A percentile compares a stretch with the other conserved stretches of the same genome.
These are phyloP conservation scores for Phytophthora brassicae DNA, from an alignment of 352 stramenopile genomes.

Conservation along the genomic window DNA sequence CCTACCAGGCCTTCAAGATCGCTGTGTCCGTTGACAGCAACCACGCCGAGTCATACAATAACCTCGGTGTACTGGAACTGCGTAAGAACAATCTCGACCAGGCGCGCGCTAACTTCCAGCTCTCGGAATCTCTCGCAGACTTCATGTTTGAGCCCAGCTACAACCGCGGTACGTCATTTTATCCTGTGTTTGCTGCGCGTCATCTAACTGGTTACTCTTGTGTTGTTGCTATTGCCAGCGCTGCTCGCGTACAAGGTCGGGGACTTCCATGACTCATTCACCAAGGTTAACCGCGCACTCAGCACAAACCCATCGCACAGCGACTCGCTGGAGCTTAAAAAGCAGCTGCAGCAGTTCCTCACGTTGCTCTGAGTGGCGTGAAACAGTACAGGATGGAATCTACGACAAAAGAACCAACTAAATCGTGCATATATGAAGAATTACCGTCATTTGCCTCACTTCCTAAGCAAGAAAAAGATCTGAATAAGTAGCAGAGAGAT, in stretches of 20 bases:
- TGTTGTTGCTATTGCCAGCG: conserved; percentile 44
- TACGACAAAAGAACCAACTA: conserved; percentile 32
- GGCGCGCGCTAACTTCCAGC: conserved; percentile 81
- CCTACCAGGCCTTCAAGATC: conserved; percentile 95
- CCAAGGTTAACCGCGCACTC: conserved; percentile 84
- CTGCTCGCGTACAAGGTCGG: conserved; percentile 90
- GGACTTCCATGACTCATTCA: conserved; percentile 90
- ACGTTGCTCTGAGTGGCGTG: conserved; percentile 58
- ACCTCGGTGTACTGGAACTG: conserved; percentile 90
- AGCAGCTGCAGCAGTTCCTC: conserved; percentile 84
- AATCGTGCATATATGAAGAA: conserved; percentile 48
- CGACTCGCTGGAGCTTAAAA: conserved; percentile 90
- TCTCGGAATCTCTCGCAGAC: conserved; percentile 73
- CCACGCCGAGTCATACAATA: conserved; percentile 92
- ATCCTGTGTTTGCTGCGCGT: not conserved
- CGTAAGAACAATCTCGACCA: conserved; percentile 89
- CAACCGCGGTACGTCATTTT: conserved; percentile 65
- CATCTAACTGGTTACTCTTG: conserved; percentile 15
- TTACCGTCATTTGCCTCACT: conserved; percentile 27
- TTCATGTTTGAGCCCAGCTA: conserved; percentile 93
- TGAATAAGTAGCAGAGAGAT: conserved; percentile 21
- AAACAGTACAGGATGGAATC: too few species aligned
- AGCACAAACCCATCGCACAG: conserved; percentile 77
- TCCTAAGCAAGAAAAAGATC: conserved; percentile 20
- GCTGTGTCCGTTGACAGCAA: conserved; percentile 89